phyloP scores from a whole-genome alignment of 176 grass and related monocot species.

The Saccharum spontaneum region DNA sequence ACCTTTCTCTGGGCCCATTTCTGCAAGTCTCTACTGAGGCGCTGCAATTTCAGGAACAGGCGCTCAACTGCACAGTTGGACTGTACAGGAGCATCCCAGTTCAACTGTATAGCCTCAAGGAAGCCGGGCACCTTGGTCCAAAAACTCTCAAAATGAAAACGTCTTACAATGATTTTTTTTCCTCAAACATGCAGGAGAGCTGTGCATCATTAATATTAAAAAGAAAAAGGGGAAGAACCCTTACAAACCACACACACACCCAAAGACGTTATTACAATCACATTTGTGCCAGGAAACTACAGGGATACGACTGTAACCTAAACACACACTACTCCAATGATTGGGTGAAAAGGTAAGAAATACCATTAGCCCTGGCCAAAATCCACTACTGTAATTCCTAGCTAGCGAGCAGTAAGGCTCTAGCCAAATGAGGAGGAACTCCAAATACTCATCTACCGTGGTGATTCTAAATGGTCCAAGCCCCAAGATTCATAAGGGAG shows the following conservation, averaged over 20 bases:
- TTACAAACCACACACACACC: neutral
- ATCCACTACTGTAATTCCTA: neutral
- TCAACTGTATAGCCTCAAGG: too few relatives aligned
- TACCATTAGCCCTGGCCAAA: neutral
- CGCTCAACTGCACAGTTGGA: too few relatives aligned
- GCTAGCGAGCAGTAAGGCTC: neutral
- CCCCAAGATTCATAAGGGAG: neutral
- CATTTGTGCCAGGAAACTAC: neutral
- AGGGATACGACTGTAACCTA: neutral
- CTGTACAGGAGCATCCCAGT: too few relatives aligned
- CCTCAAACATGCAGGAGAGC: neutral
- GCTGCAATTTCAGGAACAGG: too few relatives aligned
- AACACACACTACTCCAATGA: neutral
- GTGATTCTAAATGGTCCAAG: neutral
- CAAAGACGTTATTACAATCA: too few relatives aligned
- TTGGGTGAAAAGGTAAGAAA: neutral
- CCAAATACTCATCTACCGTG: neutral
- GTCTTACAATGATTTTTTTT: neutral
- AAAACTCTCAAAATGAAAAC: too few relatives aligned
- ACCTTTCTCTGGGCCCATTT: too few relatives aligned
- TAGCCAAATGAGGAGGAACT: neutral
- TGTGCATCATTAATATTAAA: neutral
- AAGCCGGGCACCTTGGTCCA: too few relatives aligned
- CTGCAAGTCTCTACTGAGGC: too few relatives aligned
- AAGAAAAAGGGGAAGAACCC: neutral